phyloP scores from a whole-genome alignment of 2,329 filamentous ascomycete species.

The Aspergillus intermedius region DNA sequence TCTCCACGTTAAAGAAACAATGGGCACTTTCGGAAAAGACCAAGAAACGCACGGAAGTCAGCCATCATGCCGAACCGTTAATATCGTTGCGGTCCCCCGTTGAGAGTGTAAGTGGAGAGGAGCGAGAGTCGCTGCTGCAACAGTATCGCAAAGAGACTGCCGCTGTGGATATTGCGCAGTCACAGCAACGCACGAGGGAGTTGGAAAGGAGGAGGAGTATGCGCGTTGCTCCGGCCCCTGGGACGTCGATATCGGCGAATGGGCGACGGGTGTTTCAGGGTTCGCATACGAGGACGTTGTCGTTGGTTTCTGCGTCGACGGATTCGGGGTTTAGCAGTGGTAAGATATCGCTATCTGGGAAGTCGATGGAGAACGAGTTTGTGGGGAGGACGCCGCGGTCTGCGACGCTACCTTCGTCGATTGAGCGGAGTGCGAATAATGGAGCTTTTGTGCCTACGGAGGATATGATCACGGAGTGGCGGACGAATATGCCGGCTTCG shows the following conservation, averaged over 20 bases:
- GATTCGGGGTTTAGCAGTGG: constrained; percentile 14
- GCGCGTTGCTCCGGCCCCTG: constrained; percentile 41
- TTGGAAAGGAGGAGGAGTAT: constrained; percentile 67
- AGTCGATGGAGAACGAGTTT: constrained; percentile 16
- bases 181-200: constrained; percentile 47
- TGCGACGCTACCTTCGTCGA: constrained; percentile 33
- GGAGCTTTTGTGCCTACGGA: constrained; percentile 20
- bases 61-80: constrained; percentile 53
- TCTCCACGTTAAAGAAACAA: constrained; percentile 71
- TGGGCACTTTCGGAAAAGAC: constrained; percentile 72
- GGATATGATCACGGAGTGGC: constrained; percentile 34
- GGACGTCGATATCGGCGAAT: constrained; percentile 29
- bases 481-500: constrained; percentile 37
- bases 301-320: constrained; percentile 64
- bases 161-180: constrained; percentile 21
- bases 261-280: constrained; percentile 62
- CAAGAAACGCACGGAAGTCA: constrained; percentile 65
- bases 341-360: constrained; percentile 2
- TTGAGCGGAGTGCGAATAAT: constrained; percentile 26
- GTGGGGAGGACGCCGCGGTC: constrained; percentile 33
- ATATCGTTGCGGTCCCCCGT: constrained; percentile 46
- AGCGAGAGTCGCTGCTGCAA: constrained; percentile 22
- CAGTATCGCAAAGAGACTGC: constrained; percentile 17
- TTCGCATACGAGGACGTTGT: constrained; percentile 62
- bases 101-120: constrained; percentile 7